Conservation (phyloP, 179 eudicot genomes). For the Amaranthus tricolor region DNA sequence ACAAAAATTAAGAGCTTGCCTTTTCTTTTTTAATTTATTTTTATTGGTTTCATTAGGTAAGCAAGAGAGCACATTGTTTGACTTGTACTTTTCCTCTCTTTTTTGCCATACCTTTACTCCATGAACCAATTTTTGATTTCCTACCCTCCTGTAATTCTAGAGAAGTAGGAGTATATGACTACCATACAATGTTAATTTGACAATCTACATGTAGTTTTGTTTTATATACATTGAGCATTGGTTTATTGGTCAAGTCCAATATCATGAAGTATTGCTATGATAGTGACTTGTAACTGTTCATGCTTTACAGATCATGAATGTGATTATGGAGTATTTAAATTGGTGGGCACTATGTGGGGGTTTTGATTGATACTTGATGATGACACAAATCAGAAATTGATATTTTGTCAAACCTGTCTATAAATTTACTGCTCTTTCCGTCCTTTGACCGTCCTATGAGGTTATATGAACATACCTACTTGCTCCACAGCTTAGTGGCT, state of each 20-base stretch:
- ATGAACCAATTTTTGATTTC: background rate
- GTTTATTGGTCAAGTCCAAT: slow-evolving; percentile 13
- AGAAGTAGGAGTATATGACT: background rate
- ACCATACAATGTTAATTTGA: background rate
- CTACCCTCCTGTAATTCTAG: background rate
- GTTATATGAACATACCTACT: no score
- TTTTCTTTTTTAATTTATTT: background rate
- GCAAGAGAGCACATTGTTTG: background rate
- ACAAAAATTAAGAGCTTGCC: background rate
- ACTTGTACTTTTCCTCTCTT: background rate
- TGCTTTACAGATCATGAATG: slow-evolving; percentile 11
- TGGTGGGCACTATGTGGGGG: slow-evolving; percentile 12
- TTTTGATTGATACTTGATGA: slow-evolving; percentile 10
- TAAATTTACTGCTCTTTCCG: no score
- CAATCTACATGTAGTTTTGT: slow-evolving; percentile 1
- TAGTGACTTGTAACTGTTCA: background rate
- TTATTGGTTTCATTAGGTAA: background rate
- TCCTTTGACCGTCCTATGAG: no score
- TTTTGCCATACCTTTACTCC: background rate
- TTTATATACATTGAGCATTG: background rate
- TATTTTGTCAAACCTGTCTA: background rate
- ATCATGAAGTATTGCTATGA: background rate
- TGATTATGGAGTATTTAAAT: slow-evolving; percentile 1
- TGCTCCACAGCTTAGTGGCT: no score
- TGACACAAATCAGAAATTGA: slow-evolving; percentile 17